Conservation (phyloP, 371 early-diverging fungal species). For the Rhizopus arrhizus region DNA sequence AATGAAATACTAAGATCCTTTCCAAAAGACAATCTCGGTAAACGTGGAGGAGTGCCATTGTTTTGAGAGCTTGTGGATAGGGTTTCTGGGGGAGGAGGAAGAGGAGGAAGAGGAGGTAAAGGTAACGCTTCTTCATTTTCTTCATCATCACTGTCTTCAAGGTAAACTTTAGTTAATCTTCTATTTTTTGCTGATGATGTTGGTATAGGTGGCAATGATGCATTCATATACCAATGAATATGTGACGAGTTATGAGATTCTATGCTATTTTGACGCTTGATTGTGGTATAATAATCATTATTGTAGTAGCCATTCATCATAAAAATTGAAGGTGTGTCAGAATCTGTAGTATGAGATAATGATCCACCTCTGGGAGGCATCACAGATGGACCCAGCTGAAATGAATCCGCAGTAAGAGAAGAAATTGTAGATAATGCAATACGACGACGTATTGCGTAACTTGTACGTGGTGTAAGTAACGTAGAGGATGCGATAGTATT, state of each 20-base stretch:
- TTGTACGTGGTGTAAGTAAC: constrained; percentile 38
- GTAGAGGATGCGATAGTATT: constrained; percentile 48
- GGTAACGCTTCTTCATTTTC: constrained; percentile 4
- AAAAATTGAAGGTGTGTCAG: constrained; percentile 18
- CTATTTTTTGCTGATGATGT: constrained; percentile 14
- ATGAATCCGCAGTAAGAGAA: constrained; percentile 27
- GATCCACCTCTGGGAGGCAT: constrained; percentile 9
- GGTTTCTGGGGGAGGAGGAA: constrained; percentile 15
- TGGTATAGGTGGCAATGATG: constrained; percentile 38
- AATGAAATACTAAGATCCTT: constrained; percentile 27
- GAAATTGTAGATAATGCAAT: constrained; percentile 37
- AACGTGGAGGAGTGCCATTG: constrained; percentile 20
- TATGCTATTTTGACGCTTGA: constrained; percentile 4
- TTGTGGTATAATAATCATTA: not conserved
- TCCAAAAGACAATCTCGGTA: constrained; percentile 35
- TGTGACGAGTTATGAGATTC: constrained; percentile 8
- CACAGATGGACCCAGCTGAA: constrained; percentile 14
- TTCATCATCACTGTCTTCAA: constrained; percentile 34
- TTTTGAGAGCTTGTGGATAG: not conserved
- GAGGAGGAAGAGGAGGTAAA: constrained; percentile 12
- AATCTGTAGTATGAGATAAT: constrained; percentile 17
- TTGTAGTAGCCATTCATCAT: constrained; percentile 11
- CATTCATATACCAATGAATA: constrained; percentile 26
- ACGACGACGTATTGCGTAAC: constrained; percentile 21
- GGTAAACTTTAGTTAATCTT: constrained; percentile 27